Evolutionary conservation across 2,329 filamentous ascomycete genomes (phyloP), one percentile per base, ranked within the genome.

Genomic region (Monilinia fructigena): DNA sequence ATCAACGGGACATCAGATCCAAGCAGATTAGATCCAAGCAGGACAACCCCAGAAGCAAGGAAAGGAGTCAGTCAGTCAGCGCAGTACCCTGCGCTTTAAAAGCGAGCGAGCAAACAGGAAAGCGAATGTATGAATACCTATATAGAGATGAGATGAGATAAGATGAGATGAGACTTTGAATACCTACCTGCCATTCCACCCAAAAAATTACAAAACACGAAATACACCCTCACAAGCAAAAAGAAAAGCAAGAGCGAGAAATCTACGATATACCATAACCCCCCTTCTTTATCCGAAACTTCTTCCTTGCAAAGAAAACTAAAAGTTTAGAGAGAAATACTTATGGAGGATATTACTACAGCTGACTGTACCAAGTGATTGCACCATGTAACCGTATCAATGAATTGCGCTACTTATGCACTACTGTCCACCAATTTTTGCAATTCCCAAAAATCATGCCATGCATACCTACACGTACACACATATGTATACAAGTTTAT

Each of bases 401-500:
- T 55, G 54, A 55, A 55, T 40, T 40, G 54, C 31, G 26, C 35
- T 28, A 55, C 54, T 35, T 23, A 55, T 59, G 56, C 58, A 50
- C 45, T 38, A 42, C 12, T 42, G 14, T 18, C 23, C 35, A 20
- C 38, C 40, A 47, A 45, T 18, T 60, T 38, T 50, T 50, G 45
- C 58, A 11, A 38, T 38, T 8, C 28, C 45, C 58, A 38, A 50
- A 50, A 35, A 18, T 20, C 56, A 35, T 23, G 16, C 45, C 45
- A 60, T 60, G 45, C 45, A 23, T 18, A 11, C 58, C 28, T 28
- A 60, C 16, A n/a, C 20, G 18, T 23, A 42, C 55, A 59, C 31
- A 45, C 55, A 59, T 47, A 28, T 38, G 38, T 20, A 35, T 50
- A 48, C 56, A 60, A 35, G 56, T 45, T 16, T 35, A 60, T 48